Conservation (phyloP, 2,329 filamentous ascomycete species). For the Fusarium praegraminearum region DNA sequence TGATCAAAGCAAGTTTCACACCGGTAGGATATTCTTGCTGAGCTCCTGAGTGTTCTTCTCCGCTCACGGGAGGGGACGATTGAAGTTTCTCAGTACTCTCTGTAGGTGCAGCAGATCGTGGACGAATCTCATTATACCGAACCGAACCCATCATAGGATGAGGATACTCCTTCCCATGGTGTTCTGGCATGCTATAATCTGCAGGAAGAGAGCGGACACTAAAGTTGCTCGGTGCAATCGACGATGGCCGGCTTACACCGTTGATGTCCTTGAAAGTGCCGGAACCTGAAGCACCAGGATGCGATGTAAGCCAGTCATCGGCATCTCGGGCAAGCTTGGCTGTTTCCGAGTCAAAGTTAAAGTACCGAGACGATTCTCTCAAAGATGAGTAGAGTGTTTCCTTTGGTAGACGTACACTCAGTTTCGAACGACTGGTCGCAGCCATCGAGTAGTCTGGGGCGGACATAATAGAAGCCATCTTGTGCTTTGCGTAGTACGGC, state of each 20-base stretch:
- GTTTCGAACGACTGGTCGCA: conserved; percentile 38
- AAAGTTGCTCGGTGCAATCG: conserved; percentile 43
- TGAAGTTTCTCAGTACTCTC: conserved; percentile 50
- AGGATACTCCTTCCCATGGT: conserved; percentile 30
- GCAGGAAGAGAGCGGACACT: conserved; percentile 39
- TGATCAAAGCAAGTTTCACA: conserved; percentile 51
- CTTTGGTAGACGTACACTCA: conserved; percentile 45
- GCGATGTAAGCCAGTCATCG: conserved; percentile 43
- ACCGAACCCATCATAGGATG: conserved; percentile 44
- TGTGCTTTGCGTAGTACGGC: conserved; percentile 4
- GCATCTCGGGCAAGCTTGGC: conserved; percentile 39
- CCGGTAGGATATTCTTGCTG: conserved; percentile 43
- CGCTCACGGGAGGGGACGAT: background rate
- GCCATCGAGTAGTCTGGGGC: conserved; percentile 48
- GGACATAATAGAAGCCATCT: conserved; percentile 48
- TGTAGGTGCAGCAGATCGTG: conserved; percentile 34
- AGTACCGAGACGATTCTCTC: conserved; percentile 44
- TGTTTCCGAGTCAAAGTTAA: conserved; percentile 43
- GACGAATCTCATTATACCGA: conserved; percentile 38
- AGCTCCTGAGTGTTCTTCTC: background rate
- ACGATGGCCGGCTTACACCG: conserved; percentile 42
- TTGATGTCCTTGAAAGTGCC: conserved; percentile 33
- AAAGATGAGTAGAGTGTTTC: conserved; percentile 45
- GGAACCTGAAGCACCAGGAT: conserved; percentile 24
- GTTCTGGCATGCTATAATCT: conserved; percentile 28